Evolutionary conservation across 352 stramenopile genomes (phyloP), one percentile per base, ranked within the genome.

Genomic region (Aphanomyces astaci): DNA sequence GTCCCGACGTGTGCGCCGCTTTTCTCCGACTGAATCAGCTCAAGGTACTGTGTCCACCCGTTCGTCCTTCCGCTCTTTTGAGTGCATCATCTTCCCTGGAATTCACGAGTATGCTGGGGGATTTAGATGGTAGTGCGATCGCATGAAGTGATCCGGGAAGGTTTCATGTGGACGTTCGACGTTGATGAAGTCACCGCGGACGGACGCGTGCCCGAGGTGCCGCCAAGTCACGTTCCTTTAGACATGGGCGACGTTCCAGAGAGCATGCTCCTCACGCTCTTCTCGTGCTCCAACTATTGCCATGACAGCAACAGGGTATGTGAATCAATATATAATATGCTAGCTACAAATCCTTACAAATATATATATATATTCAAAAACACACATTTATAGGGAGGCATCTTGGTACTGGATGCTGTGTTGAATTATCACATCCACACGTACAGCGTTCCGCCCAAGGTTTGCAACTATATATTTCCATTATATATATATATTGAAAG

Each of bases 261-360:
- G 31, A 30, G 24, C 17, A 57, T 52, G 30, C 65, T 75, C 19
- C 5, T 75, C 5, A 75, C 71, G 32, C 27, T 75, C 19, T 75
- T 73, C 25, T 73, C 65, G 15, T 68, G 54, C n/a, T 75, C 64
- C 10, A 66, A 71, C 36, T 75, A 73, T 32, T 54, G 54, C 22
- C n/a, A 65, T 49, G 27, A n/a, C 43, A 39, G 31, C 5, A 70
- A 70, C 31, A 63, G 64, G 39, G 55, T 65, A 2, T 3, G 43
- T 52, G 19, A 25, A n/a, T n/a, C n/a, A n/a, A n/a, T n/a, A n/a
- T n/a, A n/a, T n/a, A n/a, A n/a, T n/a, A n/a, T n/a, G n/a, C n/a
- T n/a, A n/a, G n/a, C n/a, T n/a, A n/a, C n/a, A n/a, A n/a, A n/a
- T n/a, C n/a, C n/a, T n/a, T n/a, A n/a, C n/a, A n/a, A n/a, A n/a